phyloP scores from a whole-genome alignment of 129 eudicot genomes.

The Ambrosia artemisiifolia region DNA sequence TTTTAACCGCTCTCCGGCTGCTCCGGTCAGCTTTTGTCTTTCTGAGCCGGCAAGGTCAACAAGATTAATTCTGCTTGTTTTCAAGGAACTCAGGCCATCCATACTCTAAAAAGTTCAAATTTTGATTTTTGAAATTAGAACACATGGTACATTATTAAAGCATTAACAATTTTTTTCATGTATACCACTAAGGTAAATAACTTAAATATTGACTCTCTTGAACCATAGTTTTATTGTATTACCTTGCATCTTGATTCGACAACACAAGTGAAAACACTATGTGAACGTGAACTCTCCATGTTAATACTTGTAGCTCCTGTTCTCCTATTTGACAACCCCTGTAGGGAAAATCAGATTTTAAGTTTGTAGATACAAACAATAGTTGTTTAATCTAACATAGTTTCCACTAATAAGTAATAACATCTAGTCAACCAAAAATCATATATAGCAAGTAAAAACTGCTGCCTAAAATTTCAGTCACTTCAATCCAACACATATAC shows the following conservation, averaged over 20 bases:
- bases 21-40: constrained; percentile 94
- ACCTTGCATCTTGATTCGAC: constrained; percentile 99
- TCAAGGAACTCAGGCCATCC: constrained; percentile 80
- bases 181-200: background rate
- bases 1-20: constrained; percentile 96
- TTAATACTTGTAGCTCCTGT: constrained; percentile 83
- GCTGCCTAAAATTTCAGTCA: background rate
- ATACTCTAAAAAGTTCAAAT: constrained; percentile 46
- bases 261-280: constrained; percentile 94
- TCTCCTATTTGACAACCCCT: constrained; percentile 93
- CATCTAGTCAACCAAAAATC: background rate
- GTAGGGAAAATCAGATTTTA: constrained; percentile 15
- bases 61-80: constrained; percentile 85
- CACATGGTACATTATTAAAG: background rate
- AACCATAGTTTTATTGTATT: constrained; percentile 18
- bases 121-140: background rate
- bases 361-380: background rate
- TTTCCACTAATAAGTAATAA: background rate
- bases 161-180: constrained; percentile 11
- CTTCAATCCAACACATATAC: background rate
- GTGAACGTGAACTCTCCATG: constrained; percentile 97
- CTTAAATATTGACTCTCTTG: background rate
- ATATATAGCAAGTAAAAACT: background rate
- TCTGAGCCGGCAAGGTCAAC: constrained; percentile 99
- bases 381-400: background rate